phyloP scores from a whole-genome alignment of 108 stramenopile species.

The Parietichytrium sp. region DNA sequence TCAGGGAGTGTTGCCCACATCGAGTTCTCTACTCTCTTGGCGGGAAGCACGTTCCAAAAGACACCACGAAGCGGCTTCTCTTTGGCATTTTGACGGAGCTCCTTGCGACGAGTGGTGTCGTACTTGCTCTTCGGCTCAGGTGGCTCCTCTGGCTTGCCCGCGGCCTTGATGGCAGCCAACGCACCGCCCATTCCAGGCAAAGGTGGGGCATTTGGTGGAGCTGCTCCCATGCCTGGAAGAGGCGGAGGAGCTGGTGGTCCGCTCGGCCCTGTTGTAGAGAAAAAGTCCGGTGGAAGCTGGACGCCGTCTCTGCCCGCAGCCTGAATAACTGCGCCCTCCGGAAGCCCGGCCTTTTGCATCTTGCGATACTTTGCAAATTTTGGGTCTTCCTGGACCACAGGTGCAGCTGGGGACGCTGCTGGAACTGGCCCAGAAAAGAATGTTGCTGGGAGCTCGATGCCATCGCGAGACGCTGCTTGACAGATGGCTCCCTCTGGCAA shows the following conservation, averaged over 20 bases:
- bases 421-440: slow-evolving; percentile 20
- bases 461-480: slow-evolving; percentile 10
- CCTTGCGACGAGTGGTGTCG: neutral
- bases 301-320: slow-evolving; percentile 2
- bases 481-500: slow-evolving; percentile 1
- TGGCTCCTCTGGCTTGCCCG: slow-evolving; percentile 35
- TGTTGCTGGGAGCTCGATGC: neutral
- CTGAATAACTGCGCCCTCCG: slow-evolving; percentile 31
- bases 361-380: slow-evolving; percentile 39
- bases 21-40: slow-evolving; percentile 8
- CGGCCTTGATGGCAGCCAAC: too few species aligned
- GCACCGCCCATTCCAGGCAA: too few species aligned
- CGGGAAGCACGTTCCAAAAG: slow-evolving; percentile 34
- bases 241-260: slow-evolving; percentile 9
- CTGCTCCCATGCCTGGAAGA: neutral
- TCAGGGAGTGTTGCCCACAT: slow-evolving; percentile 29
- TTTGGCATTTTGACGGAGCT: neutral
- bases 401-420: neutral
- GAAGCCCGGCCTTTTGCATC: slow-evolving; percentile 4
- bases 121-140: slow-evolving; percentile 38
- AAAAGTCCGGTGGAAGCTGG: neutral
- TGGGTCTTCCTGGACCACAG: slow-evolving; percentile 26
- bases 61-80: slow-evolving; percentile 1
- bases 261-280: neutral
- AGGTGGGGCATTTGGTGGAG: too few species aligned